Conservation (phyloP, 129 eudicot species). For the Chrysanthemum lavandulifolium region DNA sequence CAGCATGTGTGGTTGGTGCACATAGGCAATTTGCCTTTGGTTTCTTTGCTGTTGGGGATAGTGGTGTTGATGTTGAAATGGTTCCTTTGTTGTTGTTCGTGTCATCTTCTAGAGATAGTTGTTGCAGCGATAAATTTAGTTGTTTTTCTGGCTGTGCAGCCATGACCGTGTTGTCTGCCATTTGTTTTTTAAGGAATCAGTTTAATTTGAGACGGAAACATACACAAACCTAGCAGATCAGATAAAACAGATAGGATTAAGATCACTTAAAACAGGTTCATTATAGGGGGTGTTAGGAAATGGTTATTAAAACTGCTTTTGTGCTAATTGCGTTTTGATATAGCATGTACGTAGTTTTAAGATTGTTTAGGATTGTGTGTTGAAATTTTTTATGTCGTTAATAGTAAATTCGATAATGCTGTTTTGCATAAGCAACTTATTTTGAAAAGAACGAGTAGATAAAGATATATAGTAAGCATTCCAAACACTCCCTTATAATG, state of each 20-base stretch:
- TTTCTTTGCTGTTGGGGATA: conserved; percentile 38
- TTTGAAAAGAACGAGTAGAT: too few species aligned
- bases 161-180: conserved; percentile 11
- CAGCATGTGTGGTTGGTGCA: conserved; percentile 77
- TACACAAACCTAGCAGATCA: neutral
- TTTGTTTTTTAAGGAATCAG: neutral
- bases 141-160: conserved; percentile 19
- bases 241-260: conserved; percentile 13
- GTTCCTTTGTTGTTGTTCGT: conserved; percentile 9
- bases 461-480: too few species aligned
- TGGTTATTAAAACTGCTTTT: too few species aligned
- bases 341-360: too few species aligned
- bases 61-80: conserved; percentile 25
- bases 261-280: too few species aligned
- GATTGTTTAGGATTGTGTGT: neutral
- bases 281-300: too few species aligned
- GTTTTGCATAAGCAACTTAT: too few species aligned
- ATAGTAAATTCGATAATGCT: too few species aligned
- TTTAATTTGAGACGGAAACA: neutral
- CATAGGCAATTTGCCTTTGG: conserved; percentile 56
- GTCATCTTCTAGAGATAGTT: conserved; percentile 29
- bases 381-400: too few species aligned
- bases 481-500: too few species aligned
- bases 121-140: conserved; percentile 7
- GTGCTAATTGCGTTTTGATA: too few species aligned